Percentiles rank a stretch among this genome's conserved stretches.
Evolutionary conservation across 2,329 filamentous ascomycete species (phyloP).

Genomic region (Diplodia mutila): DNA sequence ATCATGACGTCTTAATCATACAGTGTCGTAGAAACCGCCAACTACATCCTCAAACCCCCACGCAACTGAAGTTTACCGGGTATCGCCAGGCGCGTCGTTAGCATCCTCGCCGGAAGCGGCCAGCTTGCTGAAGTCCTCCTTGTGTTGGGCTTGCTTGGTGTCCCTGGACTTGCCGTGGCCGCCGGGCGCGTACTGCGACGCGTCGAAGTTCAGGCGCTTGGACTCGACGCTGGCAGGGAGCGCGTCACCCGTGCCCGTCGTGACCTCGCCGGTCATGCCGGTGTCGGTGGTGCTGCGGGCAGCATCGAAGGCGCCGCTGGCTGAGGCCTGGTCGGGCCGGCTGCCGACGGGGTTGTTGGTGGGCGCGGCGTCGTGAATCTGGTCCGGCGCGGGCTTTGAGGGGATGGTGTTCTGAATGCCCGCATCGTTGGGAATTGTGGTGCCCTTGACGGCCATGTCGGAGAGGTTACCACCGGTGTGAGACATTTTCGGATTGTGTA

Average conservation of each 20-base stretch:
- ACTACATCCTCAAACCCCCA: neutral
- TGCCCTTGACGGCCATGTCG: slow-evolving; percentile 43
- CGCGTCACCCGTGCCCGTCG: slow-evolving; percentile 42
- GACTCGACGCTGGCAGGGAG: slow-evolving; percentile 37
- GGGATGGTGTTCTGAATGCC: slow-evolving; percentile 52
- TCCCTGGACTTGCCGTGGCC: slow-evolving; percentile 34
- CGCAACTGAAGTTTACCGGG: neutral
- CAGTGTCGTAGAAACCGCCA: neutral
- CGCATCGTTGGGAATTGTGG: slow-evolving; percentile 51
- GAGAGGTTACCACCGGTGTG: slow-evolving; percentile 41
- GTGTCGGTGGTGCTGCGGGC: slow-evolving; percentile 41
- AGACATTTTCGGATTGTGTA: slow-evolving; percentile 6
- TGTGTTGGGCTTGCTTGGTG: slow-evolving; percentile 33
- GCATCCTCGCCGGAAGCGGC: neutral
- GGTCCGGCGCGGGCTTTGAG: slow-evolving; percentile 41
- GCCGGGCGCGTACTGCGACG: neutral
- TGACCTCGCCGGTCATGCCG: slow-evolving; percentile 40
- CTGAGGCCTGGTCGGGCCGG: slow-evolving; percentile 46
- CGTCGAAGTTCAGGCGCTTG: slow-evolving; percentile 31
- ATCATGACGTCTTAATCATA: neutral
- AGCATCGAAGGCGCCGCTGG: slow-evolving; percentile 54
- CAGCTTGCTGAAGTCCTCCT: slow-evolving; percentile 21
- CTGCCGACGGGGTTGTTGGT: slow-evolving; percentile 41
- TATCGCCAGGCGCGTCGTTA: neutral
- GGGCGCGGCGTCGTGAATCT: slow-evolving; percentile 50